These are phyloP conservation scores for Dalbergia oliveri DNA, from an alignment of 306 rosid genomes.

Conservation along the genomic window DNA sequence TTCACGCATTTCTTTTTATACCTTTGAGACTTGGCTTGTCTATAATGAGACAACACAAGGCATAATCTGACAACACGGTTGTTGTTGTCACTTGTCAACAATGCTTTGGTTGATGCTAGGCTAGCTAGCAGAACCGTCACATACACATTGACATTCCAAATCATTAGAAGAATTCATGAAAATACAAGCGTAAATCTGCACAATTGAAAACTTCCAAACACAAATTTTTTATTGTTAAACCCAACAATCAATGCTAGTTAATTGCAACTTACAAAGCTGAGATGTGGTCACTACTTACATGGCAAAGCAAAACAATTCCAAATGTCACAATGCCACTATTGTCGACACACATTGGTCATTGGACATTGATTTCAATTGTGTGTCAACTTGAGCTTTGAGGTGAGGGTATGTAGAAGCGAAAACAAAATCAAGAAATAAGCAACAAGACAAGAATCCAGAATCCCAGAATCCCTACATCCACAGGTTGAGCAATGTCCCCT, in stretches of 20 bases:
- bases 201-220: too few species aligned
- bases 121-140: too few species aligned
- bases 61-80: not conserved
- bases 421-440: too few species aligned
- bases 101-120: not conserved
- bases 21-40: not conserved
- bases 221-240: too few species aligned
- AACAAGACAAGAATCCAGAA: conserved; percentile 56
- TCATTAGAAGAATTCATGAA: too few species aligned
- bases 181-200: too few species aligned
- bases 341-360: conserved; percentile 5
- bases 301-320: not conserved
- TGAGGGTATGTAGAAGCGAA: too few species aligned
- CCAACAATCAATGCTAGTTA: too few species aligned
- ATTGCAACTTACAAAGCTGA: not conserved
- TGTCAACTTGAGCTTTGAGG: not conserved
- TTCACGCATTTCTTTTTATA: not conserved
- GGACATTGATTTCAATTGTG: conserved; percentile 7
- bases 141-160: too few species aligned
- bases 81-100: not conserved
- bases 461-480: too few species aligned
- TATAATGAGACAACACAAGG: not conserved
- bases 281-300: not conserved
- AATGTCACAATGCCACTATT: conserved; percentile 1
- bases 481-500: conserved; percentile 59